phyloP scores from a whole-genome alignment of 805 yeast genomes.

The Lipomyces kockii region DNA sequence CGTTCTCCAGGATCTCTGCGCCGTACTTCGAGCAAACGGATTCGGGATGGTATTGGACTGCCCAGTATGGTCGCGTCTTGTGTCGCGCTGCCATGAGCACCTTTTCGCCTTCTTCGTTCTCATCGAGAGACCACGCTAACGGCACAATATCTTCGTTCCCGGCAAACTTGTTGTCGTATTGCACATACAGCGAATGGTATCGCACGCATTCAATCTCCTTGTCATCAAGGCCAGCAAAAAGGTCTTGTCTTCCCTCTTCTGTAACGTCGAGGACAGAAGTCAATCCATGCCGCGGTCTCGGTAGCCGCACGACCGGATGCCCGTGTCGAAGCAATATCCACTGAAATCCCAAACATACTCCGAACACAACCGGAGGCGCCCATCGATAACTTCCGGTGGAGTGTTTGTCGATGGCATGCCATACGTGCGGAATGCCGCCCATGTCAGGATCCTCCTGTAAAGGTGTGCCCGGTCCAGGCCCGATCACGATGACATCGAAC shows the following conservation, averaged over 20 bases:
- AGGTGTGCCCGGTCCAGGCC: conserved; percentile 99
- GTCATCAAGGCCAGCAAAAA: conserved; percentile 49
- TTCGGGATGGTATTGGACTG: conserved; percentile 98
- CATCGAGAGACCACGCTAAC: conserved; percentile 63
- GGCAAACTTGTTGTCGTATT: conserved; percentile 21
- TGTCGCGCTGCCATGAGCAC: conserved; percentile 77
- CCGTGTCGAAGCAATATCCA: conserved; percentile 71
- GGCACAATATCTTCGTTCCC: conserved; percentile 52
- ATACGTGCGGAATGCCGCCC: conserved; percentile 70
- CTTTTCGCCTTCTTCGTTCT: conserved; percentile 46
- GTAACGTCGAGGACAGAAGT: conserved; percentile 55
- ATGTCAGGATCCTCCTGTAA: conserved; percentile 57
- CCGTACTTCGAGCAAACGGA: conserved; percentile 84
- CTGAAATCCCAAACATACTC: conserved; percentile 94
- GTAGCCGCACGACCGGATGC: conserved; percentile 56
- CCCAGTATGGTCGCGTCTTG: conserved; percentile 68
- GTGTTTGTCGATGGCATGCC: conserved; percentile 46
- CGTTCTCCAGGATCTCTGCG: conserved; percentile 34
- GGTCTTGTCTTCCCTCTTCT: conserved; percentile 42
- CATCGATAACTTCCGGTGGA: conserved; percentile 12
- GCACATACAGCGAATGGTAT: conserved; percentile 82
- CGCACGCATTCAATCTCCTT: conserved; percentile 68
- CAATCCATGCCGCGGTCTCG: conserved; percentile 82
- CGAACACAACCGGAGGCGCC: conserved; percentile 58
- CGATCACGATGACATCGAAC: conserved; percentile 80